Percentiles rank a stretch among this genome's conserved stretches.
Evolutionary conservation across 2,329 filamentous ascomycete genomes (phyloP).

Genomic region (Aspergillus puulaauensis): DNA sequence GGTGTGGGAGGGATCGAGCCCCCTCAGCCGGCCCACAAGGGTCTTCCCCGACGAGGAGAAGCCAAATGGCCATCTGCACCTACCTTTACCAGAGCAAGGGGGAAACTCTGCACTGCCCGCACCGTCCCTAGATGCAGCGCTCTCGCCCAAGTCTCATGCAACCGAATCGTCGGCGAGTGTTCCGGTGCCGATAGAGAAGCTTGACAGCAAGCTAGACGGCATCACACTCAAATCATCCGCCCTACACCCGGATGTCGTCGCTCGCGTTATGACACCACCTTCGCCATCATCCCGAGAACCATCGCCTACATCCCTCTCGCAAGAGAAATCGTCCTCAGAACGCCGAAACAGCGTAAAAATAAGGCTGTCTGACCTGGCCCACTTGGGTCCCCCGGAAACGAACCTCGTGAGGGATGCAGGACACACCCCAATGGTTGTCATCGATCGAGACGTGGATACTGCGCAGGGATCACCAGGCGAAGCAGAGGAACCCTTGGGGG

Average conservation of each 20-base stretch:
- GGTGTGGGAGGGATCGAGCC: conserved; percentile 47
- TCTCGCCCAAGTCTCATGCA: conserved; percentile 38
- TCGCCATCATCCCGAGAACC: conserved; percentile 31
- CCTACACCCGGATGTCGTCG: conserved; percentile 43
- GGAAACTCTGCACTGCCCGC: conserved; percentile 18
- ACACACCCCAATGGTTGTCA: conserved; percentile 46
- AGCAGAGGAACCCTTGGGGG: conserved; percentile 17
- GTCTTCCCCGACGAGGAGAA: conserved; percentile 42
- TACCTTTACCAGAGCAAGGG: conserved; percentile 32
- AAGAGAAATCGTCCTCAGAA: conserved; percentile 24
- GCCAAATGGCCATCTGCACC: conserved; percentile 22
- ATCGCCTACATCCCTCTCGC: conserved; percentile 26
- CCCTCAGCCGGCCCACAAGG: conserved; percentile 40
- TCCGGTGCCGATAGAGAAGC: conserved; percentile 46
- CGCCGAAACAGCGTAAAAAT: conserved; percentile 33
- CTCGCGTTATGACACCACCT: conserved; percentile 44
- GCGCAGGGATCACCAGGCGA: conserved; percentile 26
- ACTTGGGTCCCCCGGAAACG: conserved; percentile 38
- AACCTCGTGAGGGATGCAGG: conserved; percentile 44
- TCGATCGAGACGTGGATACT: conserved; percentile 35
- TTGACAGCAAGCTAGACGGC: conserved; percentile 47
- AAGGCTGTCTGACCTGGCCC: conserved; percentile 38
- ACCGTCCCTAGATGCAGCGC: conserved; percentile 40
- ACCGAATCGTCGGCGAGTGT: conserved; percentile 33
- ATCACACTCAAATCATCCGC: conserved; percentile 49